Evolutionary conservation across 208 protist genomes (phyloP), one percentile per base, ranked within the genome.

Genomic region (Porcisia deanei): DNA sequence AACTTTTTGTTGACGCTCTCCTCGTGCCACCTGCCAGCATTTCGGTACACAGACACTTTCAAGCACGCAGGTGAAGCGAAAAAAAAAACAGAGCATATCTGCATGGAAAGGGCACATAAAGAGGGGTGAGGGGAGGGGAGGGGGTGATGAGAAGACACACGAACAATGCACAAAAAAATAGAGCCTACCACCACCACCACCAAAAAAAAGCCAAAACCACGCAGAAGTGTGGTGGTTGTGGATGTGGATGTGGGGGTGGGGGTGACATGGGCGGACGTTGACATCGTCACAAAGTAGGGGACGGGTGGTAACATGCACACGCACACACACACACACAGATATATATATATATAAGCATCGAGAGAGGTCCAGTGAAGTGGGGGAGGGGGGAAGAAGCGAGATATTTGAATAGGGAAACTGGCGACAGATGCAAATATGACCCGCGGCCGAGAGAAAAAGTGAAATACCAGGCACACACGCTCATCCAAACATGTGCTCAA

Each of bases 31-130:
- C 34, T 63, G 22, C 22, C 63, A 30, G 41, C 63, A 49, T 2
- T 20, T 14, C 6, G 4, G 20, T 25, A 57, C 8, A 45, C 45
- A 30, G 9, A 16, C 16, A 20, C 4, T 25, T 58, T 8, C 18
- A 53, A 20, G 57, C 8, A 57, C 14, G 55, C 39, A 68, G 7
- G 63, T 16, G 30, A 30, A 71, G 55, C 30, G 12, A 0, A 58
- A 60, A 52, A 64, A 70, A 64, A 73, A 77, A 61, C 34, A 75
- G 66, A 61, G 68, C 25, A 22, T 16, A 37, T 25, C 37, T 30
- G 25, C 22, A 64, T 53, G 14, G 22, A 39, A 52, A 61, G 22
- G 1, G 16, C 20, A 66, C 10, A 16, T 2, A 66, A 43, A 49
- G 37, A 47, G 18, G 12, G 63, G 22, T 14, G 18, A 75, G 37